A percentile compares a stretch with the other conserved stretches of the same genome.
Conservation (phyloP, 345 rosid genomes). For the Corymbia maculata region DNA sequence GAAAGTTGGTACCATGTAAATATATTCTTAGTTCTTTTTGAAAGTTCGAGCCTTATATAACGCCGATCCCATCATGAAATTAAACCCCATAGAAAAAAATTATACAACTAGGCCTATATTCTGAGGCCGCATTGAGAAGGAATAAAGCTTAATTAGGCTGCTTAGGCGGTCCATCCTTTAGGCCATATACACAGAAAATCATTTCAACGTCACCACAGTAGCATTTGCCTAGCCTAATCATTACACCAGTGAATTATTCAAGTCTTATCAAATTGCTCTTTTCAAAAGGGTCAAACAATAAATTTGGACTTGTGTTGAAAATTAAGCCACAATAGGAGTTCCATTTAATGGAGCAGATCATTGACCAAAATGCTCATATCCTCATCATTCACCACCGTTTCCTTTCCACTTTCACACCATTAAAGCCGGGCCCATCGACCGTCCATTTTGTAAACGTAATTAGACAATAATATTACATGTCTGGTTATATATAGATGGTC, state of each 20-base stretch:
- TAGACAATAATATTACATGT: background rate
- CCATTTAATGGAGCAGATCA: background rate
- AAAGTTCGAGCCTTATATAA: accelerated
- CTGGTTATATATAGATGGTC: background rate
- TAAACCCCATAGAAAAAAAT: background rate
- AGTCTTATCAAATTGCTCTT: background rate
- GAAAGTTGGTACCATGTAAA: background rate
- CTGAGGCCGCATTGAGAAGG: background rate
- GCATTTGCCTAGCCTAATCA: background rate
- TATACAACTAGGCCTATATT: background rate
- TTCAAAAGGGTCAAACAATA: background rate
- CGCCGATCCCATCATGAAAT: background rate
- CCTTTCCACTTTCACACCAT: background rate
- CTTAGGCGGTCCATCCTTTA: background rate
- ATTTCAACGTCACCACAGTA: background rate
- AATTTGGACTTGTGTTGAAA: background rate
- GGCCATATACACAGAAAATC: background rate
- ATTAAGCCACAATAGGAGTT: background rate
- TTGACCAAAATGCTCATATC: background rate
- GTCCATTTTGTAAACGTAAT: background rate
- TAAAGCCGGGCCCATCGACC: accelerated
- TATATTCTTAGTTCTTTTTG: background rate
- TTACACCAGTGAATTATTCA: background rate
- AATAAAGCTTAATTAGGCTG: background rate
- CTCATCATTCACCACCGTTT: background rate